phyloP scores from a whole-genome alignment of 768 basidiomycete genomes.

The Clathrus columnatus region DNA sequence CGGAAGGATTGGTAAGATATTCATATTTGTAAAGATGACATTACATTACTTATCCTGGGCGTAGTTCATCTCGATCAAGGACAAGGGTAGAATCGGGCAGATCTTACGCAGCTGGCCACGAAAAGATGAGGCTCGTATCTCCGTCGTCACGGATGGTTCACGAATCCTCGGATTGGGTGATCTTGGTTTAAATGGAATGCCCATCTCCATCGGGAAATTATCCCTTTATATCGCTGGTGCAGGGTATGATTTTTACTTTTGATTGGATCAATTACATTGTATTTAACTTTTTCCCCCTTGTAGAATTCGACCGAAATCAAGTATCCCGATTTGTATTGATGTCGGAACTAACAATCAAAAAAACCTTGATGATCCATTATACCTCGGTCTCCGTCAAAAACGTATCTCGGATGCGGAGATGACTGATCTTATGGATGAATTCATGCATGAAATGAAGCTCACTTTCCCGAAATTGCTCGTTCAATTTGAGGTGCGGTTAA shows the following conservation, averaged over 20 bases:
- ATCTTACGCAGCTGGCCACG: conserved; percentile 69
- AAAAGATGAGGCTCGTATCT: conserved; percentile 70
- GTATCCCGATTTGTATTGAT: conserved; percentile 79
- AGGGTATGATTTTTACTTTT: conserved; percentile 49
- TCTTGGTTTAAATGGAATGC: conserved; percentile 78
- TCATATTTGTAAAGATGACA: conserved; percentile 4
- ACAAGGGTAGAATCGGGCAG: conserved; percentile 69
- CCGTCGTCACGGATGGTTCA: conserved; percentile 89
- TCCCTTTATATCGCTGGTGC: conserved; percentile 86
- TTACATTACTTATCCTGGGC: conserved; percentile 9
- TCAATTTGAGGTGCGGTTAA: conserved; percentile 61
- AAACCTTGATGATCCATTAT: conserved; percentile 79
- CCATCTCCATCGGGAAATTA: conserved; percentile 87
- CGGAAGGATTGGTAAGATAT: conserved; percentile 57
- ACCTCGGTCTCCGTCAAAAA: conserved; percentile 74
- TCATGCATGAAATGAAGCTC: conserved; percentile 72
- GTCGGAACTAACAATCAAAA: conserved; percentile 81
- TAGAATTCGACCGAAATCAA: conserved; percentile 69
- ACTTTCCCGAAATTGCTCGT: conserved; percentile 76
- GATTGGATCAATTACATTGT: not conserved
- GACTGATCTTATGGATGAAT: conserved; percentile 85
- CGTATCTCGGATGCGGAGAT: conserved; percentile 57
- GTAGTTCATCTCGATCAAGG: conserved; percentile 72
- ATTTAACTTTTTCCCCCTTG: not conserved
- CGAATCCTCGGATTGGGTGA: conserved; percentile 87